Base-by-base conservation (phyloP, 2,329 filamentous ascomycete genomes). In the Fonsecaea nubica region DNA sequence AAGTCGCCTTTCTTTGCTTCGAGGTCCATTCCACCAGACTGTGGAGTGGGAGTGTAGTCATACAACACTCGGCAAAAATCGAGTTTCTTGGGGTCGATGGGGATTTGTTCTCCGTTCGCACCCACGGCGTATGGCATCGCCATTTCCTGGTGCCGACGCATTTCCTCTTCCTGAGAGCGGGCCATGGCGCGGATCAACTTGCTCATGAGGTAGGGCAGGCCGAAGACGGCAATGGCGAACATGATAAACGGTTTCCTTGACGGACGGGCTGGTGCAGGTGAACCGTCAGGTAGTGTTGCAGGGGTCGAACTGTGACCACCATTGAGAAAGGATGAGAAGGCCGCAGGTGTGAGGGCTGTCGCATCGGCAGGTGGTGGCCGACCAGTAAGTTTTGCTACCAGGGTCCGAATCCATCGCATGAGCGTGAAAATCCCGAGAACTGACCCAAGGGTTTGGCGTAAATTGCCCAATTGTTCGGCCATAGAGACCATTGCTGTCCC, bases 221-320 rank as follows among this genome's bases (percentile, higher is more conserved):
- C 96, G 75, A 99, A 97, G 4, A 96, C 93, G 18, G 95, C 94
- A 52, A 96, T 84, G 67, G 97, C 83, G 83, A 99, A 99, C 84
- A 99, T 94, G 76, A 99, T 86, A 74, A 99, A 92, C 0, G 95
- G 95, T 79, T 98, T 99, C 77, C 92, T 92, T 76, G 92, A 97
- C 18, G 94, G 93, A 73, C 88, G 89, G 3, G 91, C 82, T 18
- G 87, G 84, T 15, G 83, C 84, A 0, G 89, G 84, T 1, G 87
- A 85, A 71, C 91, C 92, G 72, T 92, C 87, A 12, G 87, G 87
- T 75, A 82, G 86, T 72, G 69, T 83, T 72, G 74, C 81, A 64
- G 75, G 79, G 9, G 75, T 70, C 4, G 77, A 75, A 32, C 35
- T 50, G 58, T 35, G 15, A 58, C 84, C 80, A 15, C 90, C 89